Evolutionary conservation across 1,139 yeast genomes (phyloP).

Genomic region (Hansenula sp.): DNA sequence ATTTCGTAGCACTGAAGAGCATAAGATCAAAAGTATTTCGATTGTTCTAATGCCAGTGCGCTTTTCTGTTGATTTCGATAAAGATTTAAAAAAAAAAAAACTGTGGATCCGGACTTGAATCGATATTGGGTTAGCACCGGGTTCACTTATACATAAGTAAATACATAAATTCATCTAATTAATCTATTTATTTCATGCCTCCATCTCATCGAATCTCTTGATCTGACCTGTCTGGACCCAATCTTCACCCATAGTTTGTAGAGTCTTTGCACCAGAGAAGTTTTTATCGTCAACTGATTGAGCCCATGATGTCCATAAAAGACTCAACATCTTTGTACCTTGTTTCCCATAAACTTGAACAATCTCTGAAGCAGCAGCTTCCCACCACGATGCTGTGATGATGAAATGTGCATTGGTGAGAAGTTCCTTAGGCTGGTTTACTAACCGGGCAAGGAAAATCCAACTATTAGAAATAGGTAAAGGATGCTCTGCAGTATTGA

Average conservation of each 20-base stretch:
- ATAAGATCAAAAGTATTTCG: too few relatives aligned
- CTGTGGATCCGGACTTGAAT: too few relatives aligned
- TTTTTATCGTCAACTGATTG: conserved; percentile 40
- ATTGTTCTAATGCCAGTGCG: too few relatives aligned
- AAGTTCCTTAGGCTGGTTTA: conserved; percentile 48
- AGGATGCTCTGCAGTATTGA: conserved; percentile 38
- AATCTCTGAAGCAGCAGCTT: conserved; percentile 63
- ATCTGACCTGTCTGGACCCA: conserved; percentile 46
- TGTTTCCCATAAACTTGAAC: conserved; percentile 60
- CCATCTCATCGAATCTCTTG: conserved; percentile 50
- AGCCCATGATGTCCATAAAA: conserved; percentile 49
- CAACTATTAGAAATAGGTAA: conserved; percentile 54
- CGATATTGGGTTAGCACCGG: too few relatives aligned
- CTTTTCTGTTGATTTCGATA: too few relatives aligned
- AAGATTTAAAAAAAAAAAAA: too few relatives aligned
- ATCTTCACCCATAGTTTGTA: conserved; percentile 74
- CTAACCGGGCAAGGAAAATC: conserved; percentile 65
- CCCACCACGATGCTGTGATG: conserved; percentile 89
- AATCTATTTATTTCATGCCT: conserved; percentile 21
- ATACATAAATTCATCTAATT: too few relatives aligned
- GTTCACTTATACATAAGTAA: too few relatives aligned
- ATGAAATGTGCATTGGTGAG: conserved; percentile 68
- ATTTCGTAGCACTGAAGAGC: too few relatives aligned
- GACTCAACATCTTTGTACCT: conserved; percentile 53
- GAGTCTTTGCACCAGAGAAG: conserved; percentile 74